These are phyloP conservation scores for Coniosporium apollinis DNA, from an alignment of 495 filamentous ascomycete genomes.

Conservation along the genomic window DNA sequence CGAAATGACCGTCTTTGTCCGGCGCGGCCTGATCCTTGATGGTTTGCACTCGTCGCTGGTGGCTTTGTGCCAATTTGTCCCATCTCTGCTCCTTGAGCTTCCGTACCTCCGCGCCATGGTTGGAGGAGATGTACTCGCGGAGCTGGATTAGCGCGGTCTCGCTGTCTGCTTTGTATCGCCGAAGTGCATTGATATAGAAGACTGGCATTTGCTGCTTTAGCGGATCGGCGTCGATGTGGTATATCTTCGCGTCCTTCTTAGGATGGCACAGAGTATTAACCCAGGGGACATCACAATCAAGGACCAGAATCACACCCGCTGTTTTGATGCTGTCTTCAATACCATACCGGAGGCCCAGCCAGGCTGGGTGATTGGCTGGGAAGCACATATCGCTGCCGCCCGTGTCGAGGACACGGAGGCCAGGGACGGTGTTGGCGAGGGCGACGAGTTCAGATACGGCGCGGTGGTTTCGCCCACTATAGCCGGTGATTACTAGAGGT, in stretches of 20 bases:
- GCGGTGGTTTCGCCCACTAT: slow-evolving; percentile 7
- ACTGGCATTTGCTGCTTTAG: slow-evolving; percentile 77
- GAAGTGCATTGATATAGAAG: slow-evolving; percentile 24
- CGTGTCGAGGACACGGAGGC: slow-evolving; percentile 11
- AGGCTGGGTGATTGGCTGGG: slow-evolving; percentile 10
- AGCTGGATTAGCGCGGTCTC: slow-evolving; percentile 23
- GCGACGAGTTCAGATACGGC: slow-evolving; percentile 5
- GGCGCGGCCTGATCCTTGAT: slow-evolving; percentile 41
- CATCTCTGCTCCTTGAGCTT: neutral
- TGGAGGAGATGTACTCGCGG: slow-evolving; percentile 11
- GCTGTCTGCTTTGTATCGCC: slow-evolving; percentile 23
- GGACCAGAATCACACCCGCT: slow-evolving; percentile 14
- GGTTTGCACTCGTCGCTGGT: slow-evolving; percentile 39
- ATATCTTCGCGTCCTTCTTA: slow-evolving; percentile 42
- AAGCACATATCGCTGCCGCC: slow-evolving; percentile 11
- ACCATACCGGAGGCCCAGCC: slow-evolving; percentile 4
- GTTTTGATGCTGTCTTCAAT: slow-evolving; percentile 6
- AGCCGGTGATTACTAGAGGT: slow-evolving; percentile 13
- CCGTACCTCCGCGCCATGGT: too few relatives aligned
- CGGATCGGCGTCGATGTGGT: slow-evolving; percentile 76
- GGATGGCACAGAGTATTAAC: slow-evolving; percentile 44
- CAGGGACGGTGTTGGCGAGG: slow-evolving; percentile 9
- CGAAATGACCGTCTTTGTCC: slow-evolving; percentile 45
- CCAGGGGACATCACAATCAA: slow-evolving; percentile 45
- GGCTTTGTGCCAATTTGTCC: neutral